Evolutionary conservation across 2,329 filamentous ascomycete genomes (phyloP).

Genomic region (Fonsecaea pedrosoi): DNA sequence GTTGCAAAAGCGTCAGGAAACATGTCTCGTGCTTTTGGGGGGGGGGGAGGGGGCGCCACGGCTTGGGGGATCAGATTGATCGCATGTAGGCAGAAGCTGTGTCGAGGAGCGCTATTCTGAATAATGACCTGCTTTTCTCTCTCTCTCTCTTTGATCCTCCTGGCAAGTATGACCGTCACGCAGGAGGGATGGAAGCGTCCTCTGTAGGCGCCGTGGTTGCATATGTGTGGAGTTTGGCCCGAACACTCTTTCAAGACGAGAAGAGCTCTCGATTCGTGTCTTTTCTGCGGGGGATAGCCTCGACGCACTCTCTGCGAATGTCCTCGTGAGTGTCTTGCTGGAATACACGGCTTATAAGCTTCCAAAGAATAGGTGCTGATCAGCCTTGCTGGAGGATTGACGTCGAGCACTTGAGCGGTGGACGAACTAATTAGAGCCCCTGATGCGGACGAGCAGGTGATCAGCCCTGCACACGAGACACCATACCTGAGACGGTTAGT

Average conservation of each 20-base stretch:
- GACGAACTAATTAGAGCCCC: not conserved
- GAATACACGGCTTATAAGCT: not conserved
- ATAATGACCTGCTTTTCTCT: conserved; percentile 13
- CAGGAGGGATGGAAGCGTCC: conserved; percentile 15
- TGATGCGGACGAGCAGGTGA: not conserved
- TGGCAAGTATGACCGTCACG: conserved; percentile 12
- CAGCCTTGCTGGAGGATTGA: not conserved
- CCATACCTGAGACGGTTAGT: not conserved
- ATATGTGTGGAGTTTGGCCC: conserved; percentile 12
- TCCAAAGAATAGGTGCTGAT: not conserved
- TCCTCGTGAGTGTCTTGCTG: not conserved
- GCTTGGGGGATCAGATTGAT: conserved; percentile 2
- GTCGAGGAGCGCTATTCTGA: not conserved
- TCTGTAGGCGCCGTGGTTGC: conserved; percentile 23
- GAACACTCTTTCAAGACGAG: not conserved
- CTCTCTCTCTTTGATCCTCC: not conserved
- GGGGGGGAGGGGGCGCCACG: conserved; percentile 4
- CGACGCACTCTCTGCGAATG: not conserved
- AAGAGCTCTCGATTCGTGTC: not conserved
- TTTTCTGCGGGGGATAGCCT: not conserved
- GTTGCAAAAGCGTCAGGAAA: not conserved
- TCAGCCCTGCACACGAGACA: not conserved
- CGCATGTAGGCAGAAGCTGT: conserved; percentile 18
- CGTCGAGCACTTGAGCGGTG: conserved; percentile 17
- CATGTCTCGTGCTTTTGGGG: not conserved